These are phyloP conservation scores for Mortierella sp. DNA, from an alignment of 371 early-diverging fungal genomes.

Conservation along the genomic window DNA sequence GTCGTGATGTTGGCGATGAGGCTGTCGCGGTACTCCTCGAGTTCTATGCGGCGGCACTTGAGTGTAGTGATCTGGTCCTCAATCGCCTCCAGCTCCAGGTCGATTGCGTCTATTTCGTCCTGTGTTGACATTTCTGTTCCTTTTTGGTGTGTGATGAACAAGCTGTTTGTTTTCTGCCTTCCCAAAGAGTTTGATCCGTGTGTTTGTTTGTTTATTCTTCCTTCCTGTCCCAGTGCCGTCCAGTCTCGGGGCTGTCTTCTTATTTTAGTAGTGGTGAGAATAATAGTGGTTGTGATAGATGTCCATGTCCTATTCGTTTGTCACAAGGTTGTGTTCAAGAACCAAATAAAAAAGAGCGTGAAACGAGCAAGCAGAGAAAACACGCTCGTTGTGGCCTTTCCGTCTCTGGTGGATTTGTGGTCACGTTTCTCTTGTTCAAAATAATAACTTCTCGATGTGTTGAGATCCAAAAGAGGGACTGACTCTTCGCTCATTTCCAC, in stretches of 20 bases:
- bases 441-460: too few species aligned
- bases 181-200: background rate
- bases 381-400: background rate
- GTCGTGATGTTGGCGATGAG: constrained; percentile 15
- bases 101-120: constrained; percentile 36
- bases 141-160: background rate
- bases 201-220: background rate
- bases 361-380: background rate
- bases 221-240: background rate
- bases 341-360: background rate
- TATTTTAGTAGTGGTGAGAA: background rate
- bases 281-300: background rate
- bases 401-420: background rate
- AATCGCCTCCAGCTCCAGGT: constrained; percentile 30
- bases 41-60: constrained; percentile 34
- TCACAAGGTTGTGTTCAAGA: background rate
- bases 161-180: too few species aligned
- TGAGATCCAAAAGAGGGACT: background rate
- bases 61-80: constrained; percentile 43
- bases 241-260: constrained; percentile 6
- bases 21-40: constrained; percentile 33
- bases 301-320: background rate
- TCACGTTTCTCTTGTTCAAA: background rate
- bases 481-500: too few species aligned
- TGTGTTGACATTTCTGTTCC: constrained; percentile 8